A percentile compares a stretch with the other conserved stretches of the same genome.
Conservation (phyloP, 2,329 filamentous ascomycete species). For the Chrysoporthe puriensis region DNA sequence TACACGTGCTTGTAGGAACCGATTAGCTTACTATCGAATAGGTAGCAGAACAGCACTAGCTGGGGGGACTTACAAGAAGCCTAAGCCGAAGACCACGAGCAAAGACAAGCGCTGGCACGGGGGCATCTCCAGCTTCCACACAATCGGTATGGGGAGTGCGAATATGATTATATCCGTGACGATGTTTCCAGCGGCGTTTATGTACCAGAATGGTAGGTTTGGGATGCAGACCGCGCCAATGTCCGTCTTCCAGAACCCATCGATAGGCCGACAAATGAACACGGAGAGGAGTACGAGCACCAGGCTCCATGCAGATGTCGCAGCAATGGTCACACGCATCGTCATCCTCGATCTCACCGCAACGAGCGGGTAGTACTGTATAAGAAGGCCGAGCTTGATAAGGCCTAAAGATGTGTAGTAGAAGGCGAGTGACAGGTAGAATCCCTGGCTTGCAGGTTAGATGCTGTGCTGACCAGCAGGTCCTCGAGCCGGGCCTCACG, state of each 20-base stretch:
- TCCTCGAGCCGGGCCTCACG: too few species aligned
- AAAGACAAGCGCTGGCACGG: constrained; percentile 16
- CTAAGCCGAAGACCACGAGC: constrained; percentile 19
- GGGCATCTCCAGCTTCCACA: constrained; percentile 22
- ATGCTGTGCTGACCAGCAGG: background rate
- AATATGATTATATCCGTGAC: constrained; percentile 23
- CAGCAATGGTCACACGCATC: constrained; percentile 5
- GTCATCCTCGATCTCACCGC: constrained; percentile 12
- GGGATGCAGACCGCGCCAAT: constrained; percentile 18
- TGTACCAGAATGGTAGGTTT: constrained; percentile 19
- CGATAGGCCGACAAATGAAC: constrained; percentile 18
- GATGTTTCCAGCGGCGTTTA: constrained; percentile 25
- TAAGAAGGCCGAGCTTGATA: constrained; percentile 21
- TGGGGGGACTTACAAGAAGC: constrained; percentile 19
- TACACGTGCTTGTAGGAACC: constrained; percentile 6
- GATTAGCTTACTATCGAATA: background rate
- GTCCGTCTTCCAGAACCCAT: constrained; percentile 19
- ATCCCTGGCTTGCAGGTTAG: constrained; percentile 9
- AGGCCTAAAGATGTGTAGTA: constrained; percentile 18
- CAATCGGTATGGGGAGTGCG: constrained; percentile 20
- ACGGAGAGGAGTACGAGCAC: constrained; percentile 7
- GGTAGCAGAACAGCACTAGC: too few species aligned
- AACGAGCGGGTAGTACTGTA: constrained; percentile 23
- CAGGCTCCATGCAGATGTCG: constrained; percentile 17
- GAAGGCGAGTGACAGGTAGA: constrained; percentile 22